A percentile compares a stretch with the other conserved stretches of the same genome.
Evolutionary conservation across 2,329 filamentous ascomycete species (phyloP).

Genomic region (Exophiala dermatitidis): DNA sequence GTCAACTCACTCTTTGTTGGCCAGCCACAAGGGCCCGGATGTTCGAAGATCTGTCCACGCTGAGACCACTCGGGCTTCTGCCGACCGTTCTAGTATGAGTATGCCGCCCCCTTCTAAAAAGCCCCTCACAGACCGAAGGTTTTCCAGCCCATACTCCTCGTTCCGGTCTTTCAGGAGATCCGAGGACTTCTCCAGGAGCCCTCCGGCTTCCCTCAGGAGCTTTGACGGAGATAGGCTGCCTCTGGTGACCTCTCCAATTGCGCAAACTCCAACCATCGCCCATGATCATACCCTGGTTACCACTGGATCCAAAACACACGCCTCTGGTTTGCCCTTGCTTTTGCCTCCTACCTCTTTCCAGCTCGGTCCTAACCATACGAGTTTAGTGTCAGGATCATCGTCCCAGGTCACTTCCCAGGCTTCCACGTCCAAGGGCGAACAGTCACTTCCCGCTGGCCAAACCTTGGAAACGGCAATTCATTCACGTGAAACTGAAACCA

Average conservation of each 20-base stretch:
- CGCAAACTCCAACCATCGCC: slow-evolving; percentile 23
- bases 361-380: slow-evolving; percentile 18
- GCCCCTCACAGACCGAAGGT: slow-evolving; percentile 23
- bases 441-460: slow-evolving; percentile 10
- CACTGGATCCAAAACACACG: slow-evolving; percentile 19
- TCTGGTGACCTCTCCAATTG: slow-evolving; percentile 21
- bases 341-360: slow-evolving; percentile 21
- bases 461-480: slow-evolving; percentile 4
- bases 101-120: slow-evolving; percentile 51
- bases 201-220: slow-evolving; percentile 29
- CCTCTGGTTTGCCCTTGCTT: slow-evolving; percentile 23
- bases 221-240: slow-evolving; percentile 32
- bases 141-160: slow-evolving; percentile 21
- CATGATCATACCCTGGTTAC: slow-evolving; percentile 25
- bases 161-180: slow-evolving; percentile 17
- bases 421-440: slow-evolving; percentile 10
- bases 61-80: slow-evolving; percentile 50
- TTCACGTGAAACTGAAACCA: slow-evolving; percentile 12
- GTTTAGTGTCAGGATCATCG: slow-evolving; percentile 19
- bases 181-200: slow-evolving; percentile 19
- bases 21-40: slow-evolving; percentile 31
- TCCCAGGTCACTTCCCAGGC: slow-evolving; percentile 11
- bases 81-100: slow-evolving; percentile 55
- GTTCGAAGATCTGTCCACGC: slow-evolving; percentile 53
- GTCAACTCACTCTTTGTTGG: slow-evolving; percentile 42